Evolutionary conservation across 2,329 filamentous ascomycete species (phyloP), one percentile per base, ranked within the genome.

Genomic region (Helotiales sp.): DNA sequence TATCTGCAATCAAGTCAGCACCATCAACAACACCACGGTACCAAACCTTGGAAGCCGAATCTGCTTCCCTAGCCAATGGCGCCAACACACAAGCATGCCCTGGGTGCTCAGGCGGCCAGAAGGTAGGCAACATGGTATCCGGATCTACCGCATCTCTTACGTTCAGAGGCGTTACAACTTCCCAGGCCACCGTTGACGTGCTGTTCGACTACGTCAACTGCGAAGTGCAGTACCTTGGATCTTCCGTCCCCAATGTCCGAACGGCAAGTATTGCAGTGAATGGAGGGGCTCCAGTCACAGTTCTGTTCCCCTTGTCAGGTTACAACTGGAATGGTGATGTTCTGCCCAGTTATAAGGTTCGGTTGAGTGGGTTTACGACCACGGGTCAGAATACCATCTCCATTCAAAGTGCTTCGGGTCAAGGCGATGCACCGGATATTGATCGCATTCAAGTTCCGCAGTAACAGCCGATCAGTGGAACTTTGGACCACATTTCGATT

Each of bases 191-290:
- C 2, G 54, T 40, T 5, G 54, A 58, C 20, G 30, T 58, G n/a
- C n/a, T 40, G 34, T 58, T 58, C 22, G 54, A 58, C 26, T 58
- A 58, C 54, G 40, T 58, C 34, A 58, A 58, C n/a, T 34, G 30
- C 30, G 54, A 58, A 13, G 34, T 58, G 30, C 54, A 58, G 30
- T 58, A 37, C 15, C 54, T 58, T 20, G 54, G 54, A 8, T 58
- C 54, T 2, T 22, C n/a, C 6, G 34, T 58, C 22, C 54, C 54
- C 2, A 58, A 58, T 15, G 54, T 58, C 1, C 11, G 54, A 24
- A 58, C 54, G 13, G 54, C 54, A 34, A 58, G 54, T n/a, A 40
- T 58, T 30, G 40, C 30, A n/a, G 34, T 58, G 6, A 58, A 58
- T 20, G 54, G 30, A 24, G 34, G 34, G 1, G 54, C 54, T 1